These are phyloP conservation scores for Linnemannia schmuckeri DNA, from an alignment of 192 early-diverging fungal species.

Conservation along the genomic window DNA sequence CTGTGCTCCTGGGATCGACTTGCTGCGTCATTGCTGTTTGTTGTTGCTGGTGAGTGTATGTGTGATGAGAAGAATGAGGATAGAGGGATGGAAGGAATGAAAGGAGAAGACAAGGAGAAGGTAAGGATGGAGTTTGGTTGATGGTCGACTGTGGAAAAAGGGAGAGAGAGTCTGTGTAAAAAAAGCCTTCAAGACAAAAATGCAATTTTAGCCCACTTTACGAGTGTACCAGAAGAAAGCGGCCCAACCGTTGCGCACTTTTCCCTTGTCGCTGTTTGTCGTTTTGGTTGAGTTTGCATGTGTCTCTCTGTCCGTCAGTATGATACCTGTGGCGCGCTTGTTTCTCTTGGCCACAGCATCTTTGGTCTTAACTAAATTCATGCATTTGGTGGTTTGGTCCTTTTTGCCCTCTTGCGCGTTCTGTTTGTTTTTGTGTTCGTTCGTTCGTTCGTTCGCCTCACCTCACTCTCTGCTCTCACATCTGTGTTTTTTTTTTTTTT, in stretches of 20 bases:
- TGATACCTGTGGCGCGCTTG: not conserved
- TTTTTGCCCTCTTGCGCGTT: not conserved
- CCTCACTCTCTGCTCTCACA: not conserved
- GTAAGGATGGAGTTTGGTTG: not conserved
- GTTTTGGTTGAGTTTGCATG: not conserved
- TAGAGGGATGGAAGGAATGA: not conserved
- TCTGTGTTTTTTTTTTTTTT: no score
- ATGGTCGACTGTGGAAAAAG: not conserved
- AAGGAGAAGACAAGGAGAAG: no score
- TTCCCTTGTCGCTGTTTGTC: not conserved
- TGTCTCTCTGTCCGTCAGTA: not conserved
- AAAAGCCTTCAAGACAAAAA: not conserved
- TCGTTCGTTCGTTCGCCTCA: not conserved
- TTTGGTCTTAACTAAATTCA: not conserved
- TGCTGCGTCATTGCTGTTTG: conserved; percentile 18
- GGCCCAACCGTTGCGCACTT: not conserved
- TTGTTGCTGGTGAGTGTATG: not conserved
- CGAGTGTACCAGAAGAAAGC: not conserved
- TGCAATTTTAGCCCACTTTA: no score
- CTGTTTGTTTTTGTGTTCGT: not conserved
- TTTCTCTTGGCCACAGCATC: not conserved
- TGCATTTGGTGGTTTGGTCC: not conserved
- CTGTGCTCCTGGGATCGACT: conserved; percentile 15
- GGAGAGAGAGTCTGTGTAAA: not conserved
- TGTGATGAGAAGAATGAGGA: not conserved